A percentile compares a stretch with the other conserved stretches of the same genome.
These are phyloP conservation scores for Cadophora sp. DNA, from an alignment of 2,329 filamentous ascomycete genomes.

Conservation along the genomic window DNA sequence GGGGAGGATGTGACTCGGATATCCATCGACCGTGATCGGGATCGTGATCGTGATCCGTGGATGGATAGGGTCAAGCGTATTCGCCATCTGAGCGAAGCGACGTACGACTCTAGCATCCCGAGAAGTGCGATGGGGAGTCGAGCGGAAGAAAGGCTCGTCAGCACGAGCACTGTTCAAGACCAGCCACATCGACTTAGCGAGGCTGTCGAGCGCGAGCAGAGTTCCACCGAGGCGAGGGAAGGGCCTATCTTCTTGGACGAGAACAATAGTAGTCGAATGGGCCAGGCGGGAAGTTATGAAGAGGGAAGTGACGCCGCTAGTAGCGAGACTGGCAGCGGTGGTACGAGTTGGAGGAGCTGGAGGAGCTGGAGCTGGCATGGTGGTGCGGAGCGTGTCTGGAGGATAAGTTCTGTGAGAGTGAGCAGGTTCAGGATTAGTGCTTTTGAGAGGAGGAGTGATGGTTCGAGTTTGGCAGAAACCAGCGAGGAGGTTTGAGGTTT, in stretches of 20 bases:
- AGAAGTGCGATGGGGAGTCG: slow-evolving; percentile 6
- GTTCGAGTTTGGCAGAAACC: neutral
- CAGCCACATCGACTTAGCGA: neutral
- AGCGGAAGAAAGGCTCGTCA: neutral
- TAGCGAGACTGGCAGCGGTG: neutral
- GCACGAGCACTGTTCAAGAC: neutral
- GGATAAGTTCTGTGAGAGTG: neutral
- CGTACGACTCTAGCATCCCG: neutral
- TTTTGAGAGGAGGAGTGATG: neutral
- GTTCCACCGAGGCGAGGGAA: neutral
- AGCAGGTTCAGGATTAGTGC: slow-evolving; percentile 10
- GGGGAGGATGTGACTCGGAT: neutral
- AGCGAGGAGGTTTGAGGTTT: neutral
- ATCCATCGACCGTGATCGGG: neutral
- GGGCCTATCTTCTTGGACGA: slow-evolving; percentile 8
- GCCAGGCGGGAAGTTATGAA: neutral
- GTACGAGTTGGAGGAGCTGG: slow-evolving; percentile 10
- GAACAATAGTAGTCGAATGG: neutral
- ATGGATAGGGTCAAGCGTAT: slow-evolving; percentile 10
- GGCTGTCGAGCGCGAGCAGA: neutral
- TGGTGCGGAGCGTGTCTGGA: neutral
- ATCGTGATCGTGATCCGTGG: slow-evolving; percentile 1
- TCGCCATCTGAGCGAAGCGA: neutral
- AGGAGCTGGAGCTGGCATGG: slow-evolving; percentile 6
- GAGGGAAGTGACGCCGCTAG: neutral